phyloP scores from a whole-genome alignment of 2,329 filamentous ascomycete genomes.

The Fusarium oligoseptatum region DNA sequence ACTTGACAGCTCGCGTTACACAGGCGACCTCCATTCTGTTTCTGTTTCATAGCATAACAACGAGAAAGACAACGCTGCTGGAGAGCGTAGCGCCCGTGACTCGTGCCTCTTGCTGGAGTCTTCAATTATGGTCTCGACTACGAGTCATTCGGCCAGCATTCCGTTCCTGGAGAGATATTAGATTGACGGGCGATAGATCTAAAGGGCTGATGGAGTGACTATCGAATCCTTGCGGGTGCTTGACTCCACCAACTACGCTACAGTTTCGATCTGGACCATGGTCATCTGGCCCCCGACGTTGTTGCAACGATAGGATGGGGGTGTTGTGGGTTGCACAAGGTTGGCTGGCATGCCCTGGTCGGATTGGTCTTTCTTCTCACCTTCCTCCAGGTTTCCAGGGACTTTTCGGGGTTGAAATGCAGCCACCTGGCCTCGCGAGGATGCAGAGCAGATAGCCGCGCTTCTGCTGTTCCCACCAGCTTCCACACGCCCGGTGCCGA shows the following conservation, averaged over 20 bases:
- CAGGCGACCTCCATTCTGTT: neutral
- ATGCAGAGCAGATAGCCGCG: neutral
- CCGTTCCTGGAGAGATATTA: neutral
- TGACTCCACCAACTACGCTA: neutral
- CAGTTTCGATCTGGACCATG: neutral
- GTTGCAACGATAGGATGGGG: neutral
- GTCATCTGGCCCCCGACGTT: neutral
- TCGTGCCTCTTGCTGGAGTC: neutral
- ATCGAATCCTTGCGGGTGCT: neutral
- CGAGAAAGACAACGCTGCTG: neutral
- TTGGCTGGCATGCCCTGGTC: neutral
- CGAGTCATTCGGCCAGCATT: slow-evolving; percentile 8
- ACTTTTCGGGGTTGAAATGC: neutral
- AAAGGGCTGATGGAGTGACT: neutral
- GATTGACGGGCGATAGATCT: neutral
- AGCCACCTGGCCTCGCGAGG: neutral
- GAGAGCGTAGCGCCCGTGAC: neutral
- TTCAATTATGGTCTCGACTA: neutral
- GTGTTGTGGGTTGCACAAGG: neutral
- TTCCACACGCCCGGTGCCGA: slow-evolving; percentile 11
- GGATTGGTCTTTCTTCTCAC: neutral
- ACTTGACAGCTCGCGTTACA: slow-evolving; percentile 32
- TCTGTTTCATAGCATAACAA: neutral
- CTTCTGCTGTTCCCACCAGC: slow-evolving; percentile 4
- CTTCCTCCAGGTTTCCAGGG: neutral